phyloP scores from a whole-genome alignment of 768 basidiomycete species.

The Termitomyces heimii region DNA sequence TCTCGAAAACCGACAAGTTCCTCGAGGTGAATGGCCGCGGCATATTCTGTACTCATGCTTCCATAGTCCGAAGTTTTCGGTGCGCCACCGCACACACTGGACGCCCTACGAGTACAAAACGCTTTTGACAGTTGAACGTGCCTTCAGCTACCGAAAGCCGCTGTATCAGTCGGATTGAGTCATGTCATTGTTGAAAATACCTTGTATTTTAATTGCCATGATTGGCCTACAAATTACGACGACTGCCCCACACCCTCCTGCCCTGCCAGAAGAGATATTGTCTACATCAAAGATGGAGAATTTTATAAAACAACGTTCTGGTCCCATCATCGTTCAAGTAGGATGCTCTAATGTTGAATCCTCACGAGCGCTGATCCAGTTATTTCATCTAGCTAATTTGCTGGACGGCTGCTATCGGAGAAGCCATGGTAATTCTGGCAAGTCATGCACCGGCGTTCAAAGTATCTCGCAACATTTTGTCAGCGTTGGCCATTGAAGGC shows the following conservation, averaged over 20 bases:
- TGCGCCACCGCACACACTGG: constrained; percentile 9
- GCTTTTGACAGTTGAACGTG: background rate
- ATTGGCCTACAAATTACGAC: constrained; percentile 36
- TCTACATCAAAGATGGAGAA: constrained; percentile 30
- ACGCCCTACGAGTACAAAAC: background rate
- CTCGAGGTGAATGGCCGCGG: constrained; percentile 2
- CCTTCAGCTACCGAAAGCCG: background rate
- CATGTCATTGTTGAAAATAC: constrained; percentile 31
- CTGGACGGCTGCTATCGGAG: constrained; percentile 32
- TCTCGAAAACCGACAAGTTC: background rate
- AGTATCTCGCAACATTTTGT: constrained; percentile 20
- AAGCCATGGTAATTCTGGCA: constrained; percentile 30
- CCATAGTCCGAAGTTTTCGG: constrained; percentile 8
- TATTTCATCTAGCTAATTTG: constrained; percentile 24
- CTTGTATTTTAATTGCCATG: constrained; percentile 36
- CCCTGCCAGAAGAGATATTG: constrained; percentile 24
- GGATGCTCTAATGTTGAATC: background rate
- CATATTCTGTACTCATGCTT: background rate
- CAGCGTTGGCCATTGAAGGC: constrained; percentile 19
- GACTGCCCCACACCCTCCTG: constrained; percentile 42
- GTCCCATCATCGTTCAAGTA: constrained; percentile 31
- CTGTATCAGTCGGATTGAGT: background rate
- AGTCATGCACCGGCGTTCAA: constrained; percentile 16
- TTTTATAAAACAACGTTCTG: constrained; percentile 28
- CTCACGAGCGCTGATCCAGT: background rate